Conservation (phyloP, 805 yeast species). For the Yamadazyma nakazawae region DNA sequence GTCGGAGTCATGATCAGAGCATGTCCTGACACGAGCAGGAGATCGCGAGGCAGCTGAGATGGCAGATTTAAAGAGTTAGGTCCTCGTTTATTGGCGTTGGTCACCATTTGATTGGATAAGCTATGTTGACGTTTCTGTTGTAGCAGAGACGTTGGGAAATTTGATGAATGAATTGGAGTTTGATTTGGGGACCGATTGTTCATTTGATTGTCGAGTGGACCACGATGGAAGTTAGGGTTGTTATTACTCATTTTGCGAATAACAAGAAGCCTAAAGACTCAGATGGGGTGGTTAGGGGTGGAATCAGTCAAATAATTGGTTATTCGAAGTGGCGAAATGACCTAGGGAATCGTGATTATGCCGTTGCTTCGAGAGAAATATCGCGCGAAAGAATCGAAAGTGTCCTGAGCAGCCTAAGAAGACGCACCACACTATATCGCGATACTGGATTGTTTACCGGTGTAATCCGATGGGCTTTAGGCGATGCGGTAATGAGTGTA, state of each 20-base stretch:
- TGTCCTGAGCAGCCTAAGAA: neutral
- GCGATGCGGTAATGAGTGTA: no score
- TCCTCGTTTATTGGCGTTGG: slow-evolving; percentile 34
- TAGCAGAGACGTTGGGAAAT: slow-evolving; percentile 12
- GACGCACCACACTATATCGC: no score
- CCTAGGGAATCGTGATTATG: neutral
- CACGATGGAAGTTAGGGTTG: slow-evolving; percentile 16
- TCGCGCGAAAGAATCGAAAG: neutral
- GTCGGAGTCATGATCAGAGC: neutral
- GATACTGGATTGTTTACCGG: no score
- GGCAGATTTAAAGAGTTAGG: slow-evolving; percentile 16
- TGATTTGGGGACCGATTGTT: neutral
- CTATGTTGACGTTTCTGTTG: slow-evolving; percentile 42
- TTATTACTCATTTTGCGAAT: slow-evolving; percentile 13
- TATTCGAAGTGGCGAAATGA: neutral
- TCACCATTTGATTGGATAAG: slow-evolving; percentile 30
- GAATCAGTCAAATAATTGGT: neutral
- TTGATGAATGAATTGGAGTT: neutral
- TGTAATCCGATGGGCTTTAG: no score
- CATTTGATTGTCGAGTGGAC: neutral
- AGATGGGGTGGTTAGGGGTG: neutral
- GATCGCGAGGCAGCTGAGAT: slow-evolving; percentile 4
- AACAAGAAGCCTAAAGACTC: slow-evolving; percentile 5
- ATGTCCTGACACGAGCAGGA: neutral
- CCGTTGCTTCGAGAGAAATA: slow-evolving; percentile 1